Evolutionary conservation across 1,284 basidiomycete species (phyloP).

Genomic region (Vanrija humicola): DNA sequence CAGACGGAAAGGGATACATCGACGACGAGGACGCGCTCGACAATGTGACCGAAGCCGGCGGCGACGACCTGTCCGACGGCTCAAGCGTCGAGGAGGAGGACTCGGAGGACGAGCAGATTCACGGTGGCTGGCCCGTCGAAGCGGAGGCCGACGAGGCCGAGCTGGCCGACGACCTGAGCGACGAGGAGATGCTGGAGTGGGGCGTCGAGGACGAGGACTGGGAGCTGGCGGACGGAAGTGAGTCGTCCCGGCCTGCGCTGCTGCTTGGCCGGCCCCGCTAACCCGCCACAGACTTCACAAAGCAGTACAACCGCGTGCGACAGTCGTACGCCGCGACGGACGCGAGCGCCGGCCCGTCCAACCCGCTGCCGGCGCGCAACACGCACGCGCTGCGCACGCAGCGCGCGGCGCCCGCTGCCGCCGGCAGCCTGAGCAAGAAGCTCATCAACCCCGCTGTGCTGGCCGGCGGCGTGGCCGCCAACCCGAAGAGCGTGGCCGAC

Average conservation of each 20-base stretch:
- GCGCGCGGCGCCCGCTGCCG: constrained; percentile 37
- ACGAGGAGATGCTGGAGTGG: constrained; percentile 47
- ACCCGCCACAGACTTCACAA: constrained; percentile 74
- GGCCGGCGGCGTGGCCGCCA: constrained; percentile 68
- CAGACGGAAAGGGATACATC: constrained; percentile 22
- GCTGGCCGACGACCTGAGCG: constrained; percentile 2
- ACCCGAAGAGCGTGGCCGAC: constrained; percentile 81
- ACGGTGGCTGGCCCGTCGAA: constrained; percentile 6
- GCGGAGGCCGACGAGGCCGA: constrained; percentile 45
- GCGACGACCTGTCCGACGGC: constrained; percentile 12
- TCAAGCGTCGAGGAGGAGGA: constrained; percentile 29
- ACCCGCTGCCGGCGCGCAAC: constrained; percentile 37
- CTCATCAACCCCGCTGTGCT: constrained; percentile 57
- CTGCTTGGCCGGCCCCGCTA: constrained; percentile 7
- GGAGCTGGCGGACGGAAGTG: constrained; percentile 67
- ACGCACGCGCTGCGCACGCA: constrained; percentile 31
- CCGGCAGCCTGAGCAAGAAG: constrained; percentile 60
- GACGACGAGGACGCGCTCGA: constrained; percentile 19
- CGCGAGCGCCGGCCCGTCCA: constrained; percentile 14
- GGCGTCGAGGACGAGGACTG: constrained; percentile 83
- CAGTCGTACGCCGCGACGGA: constrained; percentile 57
- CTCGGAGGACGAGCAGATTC: constrained; percentile 1
- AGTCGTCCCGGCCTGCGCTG: constrained; percentile 15
- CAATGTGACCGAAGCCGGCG: background rate
- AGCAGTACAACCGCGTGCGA: constrained; percentile 86